phyloP scores from a whole-genome alignment of 148 eudicot species.

The Rhododendron kiyosumense region DNA sequence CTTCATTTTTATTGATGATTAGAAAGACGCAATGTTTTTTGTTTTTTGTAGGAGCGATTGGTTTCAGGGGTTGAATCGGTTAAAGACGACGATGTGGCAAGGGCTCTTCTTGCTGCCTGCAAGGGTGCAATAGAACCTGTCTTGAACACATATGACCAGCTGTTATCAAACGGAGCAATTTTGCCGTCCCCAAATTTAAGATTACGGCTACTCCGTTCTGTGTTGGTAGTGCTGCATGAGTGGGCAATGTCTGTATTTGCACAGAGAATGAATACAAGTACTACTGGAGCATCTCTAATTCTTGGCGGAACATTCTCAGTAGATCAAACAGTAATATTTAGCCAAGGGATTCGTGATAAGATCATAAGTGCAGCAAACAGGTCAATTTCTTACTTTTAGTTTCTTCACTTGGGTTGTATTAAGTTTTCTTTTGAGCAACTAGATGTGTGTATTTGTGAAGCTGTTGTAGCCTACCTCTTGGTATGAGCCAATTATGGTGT shows the following conservation, averaged over 20 bases:
- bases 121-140: constrained; percentile 92
- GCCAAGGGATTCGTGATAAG: constrained; percentile 87
- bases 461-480: neutral
- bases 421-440: neutral
- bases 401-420: neutral
- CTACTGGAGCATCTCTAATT: constrained; percentile 86
- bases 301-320: constrained; percentile 61
- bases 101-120: constrained; percentile 89
- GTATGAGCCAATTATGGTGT: neutral
- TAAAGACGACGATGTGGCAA: constrained; percentile 88
- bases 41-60: constrained; percentile 53
- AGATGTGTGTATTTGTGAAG: constrained; percentile 3
- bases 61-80: constrained; percentile 66
- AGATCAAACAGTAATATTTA: constrained; percentile 52
- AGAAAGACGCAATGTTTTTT: constrained; percentile 3
- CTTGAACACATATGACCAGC: constrained; percentile 72
- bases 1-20: neutral
- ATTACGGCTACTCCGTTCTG: constrained; percentile 82
- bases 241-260: constrained; percentile 84
- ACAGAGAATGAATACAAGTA: constrained; percentile 73
- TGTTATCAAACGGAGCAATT: constrained; percentile 77
- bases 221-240: constrained; percentile 72
- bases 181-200: constrained; percentile 69
- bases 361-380: constrained; percentile 92
- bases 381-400: constrained; percentile 24